Conservation (phyloP, 1,284 basidiomycete genomes). For the Anthracocystis setariae region DNA sequence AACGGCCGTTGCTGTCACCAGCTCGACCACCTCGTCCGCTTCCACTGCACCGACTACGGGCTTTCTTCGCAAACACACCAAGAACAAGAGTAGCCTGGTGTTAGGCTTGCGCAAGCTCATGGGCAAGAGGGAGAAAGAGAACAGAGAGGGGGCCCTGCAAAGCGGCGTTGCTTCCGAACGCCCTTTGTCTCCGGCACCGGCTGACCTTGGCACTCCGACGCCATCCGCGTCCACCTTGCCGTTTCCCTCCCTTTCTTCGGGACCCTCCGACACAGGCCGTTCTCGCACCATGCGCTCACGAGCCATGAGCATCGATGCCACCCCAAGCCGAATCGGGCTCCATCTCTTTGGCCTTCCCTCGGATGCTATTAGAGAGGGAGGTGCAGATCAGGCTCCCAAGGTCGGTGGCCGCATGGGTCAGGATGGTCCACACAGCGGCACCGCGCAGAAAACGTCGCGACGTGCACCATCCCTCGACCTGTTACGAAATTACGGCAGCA, state of each 20-base stretch:
- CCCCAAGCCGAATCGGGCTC: conserved; percentile 5
- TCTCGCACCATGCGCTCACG: not conserved
- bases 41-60: not conserved
- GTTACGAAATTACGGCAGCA: conserved; percentile 14
- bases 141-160: not conserved
- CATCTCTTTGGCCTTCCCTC: conserved; percentile 17
- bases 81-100: conserved; percentile 42
- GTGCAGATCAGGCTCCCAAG: not conserved
- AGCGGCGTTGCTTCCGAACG: not conserved
- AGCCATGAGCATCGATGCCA: conserved; percentile 7
- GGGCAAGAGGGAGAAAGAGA: conserved; percentile 27
- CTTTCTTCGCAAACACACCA: conserved; percentile 29
- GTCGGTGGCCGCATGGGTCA: not conserved
- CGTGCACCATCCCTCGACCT: conserved; percentile 27
- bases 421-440: not conserved
- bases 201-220: not conserved
- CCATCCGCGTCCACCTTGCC: not conserved
- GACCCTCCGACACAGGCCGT: not conserved
- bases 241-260: no score
- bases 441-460: conserved; percentile 15
- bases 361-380: conserved; percentile 9
- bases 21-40: not conserved
- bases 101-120: conserved; percentile 41
- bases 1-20: not conserved
- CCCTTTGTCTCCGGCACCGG: not conserved